Conservation (phyloP, 1,284 basidiomycete genomes). For the Gymnopus androsaceus region DNA sequence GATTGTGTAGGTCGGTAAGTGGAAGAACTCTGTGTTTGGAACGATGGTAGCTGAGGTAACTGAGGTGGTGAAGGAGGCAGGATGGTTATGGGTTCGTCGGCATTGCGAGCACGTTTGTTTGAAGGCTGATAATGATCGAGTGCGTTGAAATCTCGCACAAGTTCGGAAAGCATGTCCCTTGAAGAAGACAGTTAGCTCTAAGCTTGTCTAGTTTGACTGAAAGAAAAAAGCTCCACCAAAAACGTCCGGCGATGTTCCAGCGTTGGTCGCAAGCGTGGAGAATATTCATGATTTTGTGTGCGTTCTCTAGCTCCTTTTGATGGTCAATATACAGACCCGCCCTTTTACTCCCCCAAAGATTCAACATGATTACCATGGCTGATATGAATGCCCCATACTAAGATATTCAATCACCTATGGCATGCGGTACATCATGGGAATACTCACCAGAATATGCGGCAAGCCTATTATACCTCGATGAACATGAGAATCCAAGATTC, state of each 20-base stretch:
- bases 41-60: neutral
- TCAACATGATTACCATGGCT: slow-evolving; percentile 17
- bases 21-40: neutral
- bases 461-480: slow-evolving; percentile 9
- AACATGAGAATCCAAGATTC: slow-evolving; percentile 13
- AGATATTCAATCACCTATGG: neutral
- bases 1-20: neutral
- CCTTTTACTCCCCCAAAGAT: slow-evolving; percentile 17
- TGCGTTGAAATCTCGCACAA: slow-evolving; percentile 9
- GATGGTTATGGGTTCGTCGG: neutral
- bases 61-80: neutral
- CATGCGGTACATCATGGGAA: neutral
- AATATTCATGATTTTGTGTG: slow-evolving; percentile 11
- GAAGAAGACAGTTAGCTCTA: too few relatives aligned
- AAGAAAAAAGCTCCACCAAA: slow-evolving; percentile 7
- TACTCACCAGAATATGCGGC: slow-evolving; percentile 12
- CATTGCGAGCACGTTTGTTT: slow-evolving; percentile 7
- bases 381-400: slow-evolving; percentile 14
- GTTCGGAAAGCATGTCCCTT: slow-evolving; percentile 17
- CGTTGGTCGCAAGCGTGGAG: slow-evolving; percentile 11
- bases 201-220: neutral
- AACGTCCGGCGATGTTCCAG: slow-evolving; percentile 17
- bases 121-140: neutral
- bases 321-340: slow-evolving; percentile 15
- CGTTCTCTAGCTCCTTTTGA: slow-evolving; percentile 13